Conservation (phyloP, 2,329 filamentous ascomycete species). For the Cadophora sp. region DNA sequence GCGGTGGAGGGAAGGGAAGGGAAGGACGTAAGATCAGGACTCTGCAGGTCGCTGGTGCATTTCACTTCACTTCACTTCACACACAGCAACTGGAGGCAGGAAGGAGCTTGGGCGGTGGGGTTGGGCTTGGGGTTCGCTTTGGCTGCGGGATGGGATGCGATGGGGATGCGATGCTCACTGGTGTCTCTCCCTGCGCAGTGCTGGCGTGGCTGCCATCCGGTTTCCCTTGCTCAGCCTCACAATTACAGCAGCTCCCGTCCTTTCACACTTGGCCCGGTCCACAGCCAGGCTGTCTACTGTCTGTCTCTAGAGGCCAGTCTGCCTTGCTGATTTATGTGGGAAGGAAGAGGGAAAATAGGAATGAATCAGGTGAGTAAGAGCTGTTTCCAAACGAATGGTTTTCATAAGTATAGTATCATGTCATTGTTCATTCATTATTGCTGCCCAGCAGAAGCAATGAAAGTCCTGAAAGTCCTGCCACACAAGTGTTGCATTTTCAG, state of each 20-base stretch:
- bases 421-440: background rate
- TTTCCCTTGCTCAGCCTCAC: conserved; percentile 24
- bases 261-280: conserved; percentile 16
- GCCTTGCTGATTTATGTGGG: conserved; percentile 20
- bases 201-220: background rate
- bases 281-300: conserved; percentile 22
- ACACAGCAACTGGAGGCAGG: background rate
- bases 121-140: too few species aligned
- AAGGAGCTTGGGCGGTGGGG: too few species aligned
- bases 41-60: conserved; percentile 8
- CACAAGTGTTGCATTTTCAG: background rate
- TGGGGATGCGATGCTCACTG: too few species aligned
- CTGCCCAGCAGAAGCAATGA: background rate
- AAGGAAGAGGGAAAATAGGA: background rate
- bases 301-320: conserved; percentile 22
- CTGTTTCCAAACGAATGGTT: background rate
- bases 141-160: too few species aligned
- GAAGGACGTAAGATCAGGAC: background rate
- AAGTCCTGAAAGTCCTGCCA: conserved; percentile 12
- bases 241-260: background rate
- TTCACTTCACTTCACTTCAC: too few species aligned
- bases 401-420: background rate
- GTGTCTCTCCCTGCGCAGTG: too few species aligned
- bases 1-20: background rate
- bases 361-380: background rate